These are phyloP conservation scores for Abrus pulchellus DNA, from an alignment of 306 rosid species.

Conservation along the genomic window DNA sequence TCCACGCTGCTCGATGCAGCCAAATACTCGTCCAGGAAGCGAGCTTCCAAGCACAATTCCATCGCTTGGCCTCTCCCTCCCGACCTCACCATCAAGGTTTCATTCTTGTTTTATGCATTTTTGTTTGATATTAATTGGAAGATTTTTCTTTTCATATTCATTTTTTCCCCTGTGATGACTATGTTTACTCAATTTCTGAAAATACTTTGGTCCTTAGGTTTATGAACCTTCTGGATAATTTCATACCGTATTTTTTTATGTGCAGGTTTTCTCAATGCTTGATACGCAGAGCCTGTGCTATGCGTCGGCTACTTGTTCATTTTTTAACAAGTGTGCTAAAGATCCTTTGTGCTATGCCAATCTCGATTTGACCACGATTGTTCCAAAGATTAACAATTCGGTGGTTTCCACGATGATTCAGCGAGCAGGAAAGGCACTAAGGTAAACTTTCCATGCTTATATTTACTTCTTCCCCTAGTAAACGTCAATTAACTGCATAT, in stretches of 20 bases:
- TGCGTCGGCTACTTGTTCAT: constrained; percentile 77
- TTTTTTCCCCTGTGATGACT: not conserved
- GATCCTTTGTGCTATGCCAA: constrained; percentile 84
- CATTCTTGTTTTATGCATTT: not conserved
- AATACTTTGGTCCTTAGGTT: not conserved
- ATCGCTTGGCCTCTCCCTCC: constrained; percentile 84
- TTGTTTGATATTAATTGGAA: not conserved
- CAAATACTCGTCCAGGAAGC: constrained; percentile 68
- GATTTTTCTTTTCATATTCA: not conserved
- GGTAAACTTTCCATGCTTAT: constrained; percentile 50
- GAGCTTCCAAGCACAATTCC: constrained; percentile 80
- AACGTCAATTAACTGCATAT: constrained; percentile 3
- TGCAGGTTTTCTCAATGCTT: constrained; percentile 86
- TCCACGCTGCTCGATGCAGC: constrained; percentile 76
- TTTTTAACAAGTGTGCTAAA: constrained; percentile 81
- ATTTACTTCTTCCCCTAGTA: constrained; percentile 7
- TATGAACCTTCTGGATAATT: constrained; percentile 26
- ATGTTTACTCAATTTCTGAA: not conserved
- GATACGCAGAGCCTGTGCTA: constrained; percentile 85
- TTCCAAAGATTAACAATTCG: constrained; percentile 82
- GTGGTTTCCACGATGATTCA: constrained; percentile 88
- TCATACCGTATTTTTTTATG: constrained; percentile 37
- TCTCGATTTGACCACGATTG: constrained; percentile 73
- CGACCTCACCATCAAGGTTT: constrained; percentile 81
- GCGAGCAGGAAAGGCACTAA: constrained; percentile 76